Evolutionary conservation across 495 filamentous ascomycete genomes (phyloP), one percentile per base, ranked within the genome.

Genomic region (Xylaria venustula): DNA sequence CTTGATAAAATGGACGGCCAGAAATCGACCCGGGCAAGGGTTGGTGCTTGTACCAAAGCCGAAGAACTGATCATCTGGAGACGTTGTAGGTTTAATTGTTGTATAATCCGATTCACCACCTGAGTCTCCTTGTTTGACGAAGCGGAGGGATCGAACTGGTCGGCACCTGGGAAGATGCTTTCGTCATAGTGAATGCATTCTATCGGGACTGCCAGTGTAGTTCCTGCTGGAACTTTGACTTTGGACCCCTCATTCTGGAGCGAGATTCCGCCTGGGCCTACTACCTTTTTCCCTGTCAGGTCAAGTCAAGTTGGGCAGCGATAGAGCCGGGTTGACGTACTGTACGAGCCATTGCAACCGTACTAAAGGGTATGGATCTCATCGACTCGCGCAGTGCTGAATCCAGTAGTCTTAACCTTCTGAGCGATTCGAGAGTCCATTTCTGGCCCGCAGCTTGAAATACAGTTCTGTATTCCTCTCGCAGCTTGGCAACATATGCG

Each of bases 1-100:
- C 70, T 77, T 77, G 7, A 78, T 58, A 61, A 75, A 72, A 42
- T 66, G 62, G 7, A 68, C 55, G 6, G 73, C 76, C 50, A 77
- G 73, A 66, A 77, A 76, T 2, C 75, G 66, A 2, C 75, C 73
- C 1, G 75, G 75, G 52, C 76, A 75, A 2, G 70, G 63, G 30
- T 69, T 61, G 0, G 63, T 50, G 30, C 68, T 66, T 28, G 69
- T 64, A 17, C 72, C 72, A 59, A 75, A 75, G 0, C 65, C 63
- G 8, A 74, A 48, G 42, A 62, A 73, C 1, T 69, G 62, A n/a
- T 46, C 55, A 56, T 66, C 69, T n/a, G 70, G 65, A 2, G 60
- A 63, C 2, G 67, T 61, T 34, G 63, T 66, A 1, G 66, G 48
- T 50, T 71, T 71, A 2, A 7, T 34, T 4, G 23, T 50, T 15